Evolutionary conservation across 2,329 filamentous ascomycete species (phyloP).

Genomic region (Cadophora gregata): DNA sequence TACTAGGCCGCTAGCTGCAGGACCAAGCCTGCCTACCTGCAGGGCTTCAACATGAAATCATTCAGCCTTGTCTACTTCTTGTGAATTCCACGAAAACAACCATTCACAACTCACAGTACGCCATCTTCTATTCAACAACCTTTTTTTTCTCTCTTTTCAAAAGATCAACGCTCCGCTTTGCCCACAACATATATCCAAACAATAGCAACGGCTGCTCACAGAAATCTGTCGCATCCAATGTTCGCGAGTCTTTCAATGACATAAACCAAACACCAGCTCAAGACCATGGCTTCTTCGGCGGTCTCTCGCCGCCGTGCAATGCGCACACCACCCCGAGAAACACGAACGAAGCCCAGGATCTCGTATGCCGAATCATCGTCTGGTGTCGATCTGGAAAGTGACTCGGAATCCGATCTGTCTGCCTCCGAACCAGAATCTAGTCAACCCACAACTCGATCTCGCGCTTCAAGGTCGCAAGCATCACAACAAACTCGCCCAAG

Average conservation of each 20-base stretch:
- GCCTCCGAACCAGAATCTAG: constrained; percentile 21
- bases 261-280: constrained; percentile 3
- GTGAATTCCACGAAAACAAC: not conserved
- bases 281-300: constrained; percentile 28
- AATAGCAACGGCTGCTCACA: constrained; percentile 2
- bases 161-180: not conserved
- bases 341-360: constrained; percentile 36
- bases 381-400: constrained; percentile 26
- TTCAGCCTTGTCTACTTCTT: not conserved
- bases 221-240: not conserved
- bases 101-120: not conserved
- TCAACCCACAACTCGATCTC: constrained; percentile 17
- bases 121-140: not conserved
- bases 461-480: constrained; percentile 17
- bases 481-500: constrained; percentile 17
- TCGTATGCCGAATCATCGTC: constrained; percentile 40
- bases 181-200: not conserved
- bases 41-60: not conserved
- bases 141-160: too few relatives aligned
- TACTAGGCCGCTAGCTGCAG: not conserved
- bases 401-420: constrained; percentile 17
- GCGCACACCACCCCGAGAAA: constrained; percentile 29
- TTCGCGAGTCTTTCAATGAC: not conserved
- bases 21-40: not conserved
- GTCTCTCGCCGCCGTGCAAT: constrained; percentile 21